Evolutionary conservation across 495 filamentous ascomycete species (phyloP), one percentile per base, ranked within the genome.

Genomic region (Talaromyces borbonicus): DNA sequence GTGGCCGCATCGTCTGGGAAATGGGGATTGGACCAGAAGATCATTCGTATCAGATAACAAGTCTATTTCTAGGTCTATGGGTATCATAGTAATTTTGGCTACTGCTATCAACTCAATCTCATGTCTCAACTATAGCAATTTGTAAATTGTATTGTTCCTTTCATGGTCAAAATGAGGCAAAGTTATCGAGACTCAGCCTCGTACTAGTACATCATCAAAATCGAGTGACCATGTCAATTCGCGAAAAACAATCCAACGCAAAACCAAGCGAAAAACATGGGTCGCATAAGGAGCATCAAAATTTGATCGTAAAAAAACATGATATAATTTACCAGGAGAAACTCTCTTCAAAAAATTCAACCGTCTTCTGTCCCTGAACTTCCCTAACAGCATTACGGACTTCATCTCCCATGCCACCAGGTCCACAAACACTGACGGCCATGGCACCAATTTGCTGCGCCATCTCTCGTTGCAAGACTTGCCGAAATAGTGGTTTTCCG

Each of bases 401-500:
- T 50, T 65, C 65, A 49, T 72, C 68, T n/a, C 65, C 63, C 43
- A 72, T 52, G 0, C 56, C 54, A 22, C 67, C 67, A 25, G 67
- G 67, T 30, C 68, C 68, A 40, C 68, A 72, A 0, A 72, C 64
- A 53, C 63, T 69, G 6, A 70, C 68, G 1, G 67, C 67, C 60
- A 72, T 56, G 6, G 67, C 67, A 16, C 67, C 68, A 2, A 70
- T 53, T 33, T 69, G 66, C 32, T 56, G 42, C 5, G 56, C 55
- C 40, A 59, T 66, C 46, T 69, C 65, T 9, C 46, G 52, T 18
- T 62, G 59, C 8, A 72, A 18, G n/a, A 70, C 38, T 8, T 55
- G 45, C 2, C 42, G 49, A 30, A 68, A 62, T 26, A 44, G 58
- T 2, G 65, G 66, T 32, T 63, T 67, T 27, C 65, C 63, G 12